These are phyloP conservation scores for Novymonas esmeraldas DNA, from an alignment of 208 protist species.

Conservation along the genomic window DNA sequence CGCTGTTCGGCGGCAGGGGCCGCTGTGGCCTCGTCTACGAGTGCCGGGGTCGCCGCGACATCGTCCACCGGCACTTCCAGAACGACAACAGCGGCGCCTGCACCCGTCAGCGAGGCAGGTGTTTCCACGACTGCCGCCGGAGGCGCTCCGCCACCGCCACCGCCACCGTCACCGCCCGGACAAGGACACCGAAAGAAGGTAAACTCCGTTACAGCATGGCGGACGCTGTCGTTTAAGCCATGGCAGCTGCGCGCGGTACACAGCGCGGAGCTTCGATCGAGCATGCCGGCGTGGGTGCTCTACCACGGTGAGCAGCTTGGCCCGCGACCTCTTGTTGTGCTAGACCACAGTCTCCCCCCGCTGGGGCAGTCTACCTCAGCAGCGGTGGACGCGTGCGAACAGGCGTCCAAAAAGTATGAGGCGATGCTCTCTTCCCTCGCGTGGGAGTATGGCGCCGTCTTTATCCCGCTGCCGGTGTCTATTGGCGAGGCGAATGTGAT, in stretches of 20 bases:
- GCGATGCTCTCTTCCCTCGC: slow-evolving; percentile 56
- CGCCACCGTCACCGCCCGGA: slow-evolving; percentile 6
- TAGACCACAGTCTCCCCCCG: slow-evolving; percentile 59
- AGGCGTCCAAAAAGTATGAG: slow-evolving; percentile 62
- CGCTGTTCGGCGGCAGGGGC: background rate
- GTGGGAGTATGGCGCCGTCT: slow-evolving; percentile 80
- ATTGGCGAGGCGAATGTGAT: slow-evolving; percentile 47
- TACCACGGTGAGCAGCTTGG: slow-evolving; percentile 76
- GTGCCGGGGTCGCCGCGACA: background rate
- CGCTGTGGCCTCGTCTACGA: background rate
- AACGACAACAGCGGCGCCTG: too few relatives aligned
- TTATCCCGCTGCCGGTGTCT: slow-evolving; percentile 60
- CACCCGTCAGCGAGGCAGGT: too few relatives aligned
- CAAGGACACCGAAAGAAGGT: slow-evolving; percentile 19
- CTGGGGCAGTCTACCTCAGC: slow-evolving; percentile 11
- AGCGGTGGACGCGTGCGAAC: slow-evolving; percentile 12
- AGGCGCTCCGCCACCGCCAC: slow-evolving; percentile 5
- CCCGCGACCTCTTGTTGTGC: slow-evolving; percentile 79
- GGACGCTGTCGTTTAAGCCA: slow-evolving; percentile 46
- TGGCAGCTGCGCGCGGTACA: slow-evolving; percentile 60
- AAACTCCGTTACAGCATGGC: slow-evolving; percentile 32
- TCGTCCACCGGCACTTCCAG: too few relatives aligned
- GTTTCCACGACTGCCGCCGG: too few relatives aligned
- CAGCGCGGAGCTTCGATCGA: slow-evolving; percentile 20
- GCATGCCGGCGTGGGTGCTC: slow-evolving; percentile 51